Base-by-base conservation (phyloP, 805 yeast genomes). In the Torulaspora franciscae region DNA sequence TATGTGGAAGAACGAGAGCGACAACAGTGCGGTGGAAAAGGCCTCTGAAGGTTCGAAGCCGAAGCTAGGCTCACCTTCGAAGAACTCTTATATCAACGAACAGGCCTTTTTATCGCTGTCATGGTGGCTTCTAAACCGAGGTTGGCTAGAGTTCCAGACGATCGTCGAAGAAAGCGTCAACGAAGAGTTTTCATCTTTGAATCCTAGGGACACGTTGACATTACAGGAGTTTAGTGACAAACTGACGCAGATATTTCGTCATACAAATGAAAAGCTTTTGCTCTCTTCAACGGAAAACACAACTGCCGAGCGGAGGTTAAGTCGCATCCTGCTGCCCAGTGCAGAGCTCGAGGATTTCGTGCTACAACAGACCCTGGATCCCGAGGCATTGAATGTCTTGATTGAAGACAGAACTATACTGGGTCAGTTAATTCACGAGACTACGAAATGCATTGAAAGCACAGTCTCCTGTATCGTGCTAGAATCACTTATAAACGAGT, bases 101-200 rank as follows among this genome's bases (percentile, higher is more conserved):
- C 91, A 93, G 56, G 83, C 88, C 40, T 91, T 85, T 61, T 71
- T 91, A 37, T 83, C 95, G 0, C 76, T 88, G 50, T 83, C 90
- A 49, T 91, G 97, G 96, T 91, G 96, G 96, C 65, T 91, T 37
- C 70, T 91, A 40, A 89, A 91, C 63, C 78, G 81, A 51, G 98
- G 98, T 0, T 88, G 93, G 89, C 56, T 72, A 17, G 68, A 72
- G 27, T 67, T 86, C 28, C 72, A 77, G 17, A 66, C 71, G 24
- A 65, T 73, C 15, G 77, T 87, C 24, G 78, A 79, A 55, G 59
- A 64, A 1, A 68, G 76, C 3, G 90, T 91, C 3, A 71, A 69
- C 25, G 71, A 70, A 26, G 80, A 79, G 19, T 87, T 88, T 61
- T 75, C 70, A 8, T 73, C 71, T 8, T 68, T 85, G 24, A 81